Conservation (phyloP, 2,329 filamentous ascomycete species). For the Aspergillus versicolor region DNA sequence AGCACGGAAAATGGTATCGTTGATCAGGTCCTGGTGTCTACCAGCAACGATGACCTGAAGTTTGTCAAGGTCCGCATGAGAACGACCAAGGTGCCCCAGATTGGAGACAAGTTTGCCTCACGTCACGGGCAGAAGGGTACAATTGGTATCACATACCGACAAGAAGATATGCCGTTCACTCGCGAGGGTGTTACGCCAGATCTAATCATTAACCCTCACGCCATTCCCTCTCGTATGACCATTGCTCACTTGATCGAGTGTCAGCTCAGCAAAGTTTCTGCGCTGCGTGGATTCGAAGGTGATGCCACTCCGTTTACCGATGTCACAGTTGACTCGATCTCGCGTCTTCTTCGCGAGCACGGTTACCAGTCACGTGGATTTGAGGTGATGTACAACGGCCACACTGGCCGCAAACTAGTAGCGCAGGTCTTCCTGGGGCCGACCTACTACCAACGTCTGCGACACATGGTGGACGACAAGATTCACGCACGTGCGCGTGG, state of each 20-base stretch:
- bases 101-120: conserved; percentile 98
- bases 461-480: conserved; percentile 99
- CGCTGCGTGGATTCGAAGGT: conserved; percentile 90
- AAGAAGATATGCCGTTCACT: conserved; percentile 99
- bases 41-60: conserved; percentile 87
- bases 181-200: conserved; percentile 88
- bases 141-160: conserved; percentile 95
- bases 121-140: conserved; percentile 99
- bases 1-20: conserved; percentile 97
- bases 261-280: conserved; percentile 91
- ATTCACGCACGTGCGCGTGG: conserved; percentile 98
- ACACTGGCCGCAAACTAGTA: conserved; percentile 89
- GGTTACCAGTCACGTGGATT: conserved; percentile 97
- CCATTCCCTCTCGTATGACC: conserved; percentile 99
- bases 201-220: conserved; percentile 98
- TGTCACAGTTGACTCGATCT: conserved; percentile 92
- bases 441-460: conserved; percentile 96
- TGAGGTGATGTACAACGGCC: conserved; percentile 98
- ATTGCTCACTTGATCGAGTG: conserved; percentile 99
- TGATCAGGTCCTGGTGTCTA: conserved; percentile 89
- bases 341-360: conserved; percentile 77
- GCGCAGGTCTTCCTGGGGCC: conserved; percentile 96
- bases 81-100: conserved; percentile 97
- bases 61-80: conserved; percentile 97
- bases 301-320: conserved; percentile 98